phyloP scores from a whole-genome alignment of 2,329 filamentous ascomycete species.

The Hypomyces rosellus region DNA sequence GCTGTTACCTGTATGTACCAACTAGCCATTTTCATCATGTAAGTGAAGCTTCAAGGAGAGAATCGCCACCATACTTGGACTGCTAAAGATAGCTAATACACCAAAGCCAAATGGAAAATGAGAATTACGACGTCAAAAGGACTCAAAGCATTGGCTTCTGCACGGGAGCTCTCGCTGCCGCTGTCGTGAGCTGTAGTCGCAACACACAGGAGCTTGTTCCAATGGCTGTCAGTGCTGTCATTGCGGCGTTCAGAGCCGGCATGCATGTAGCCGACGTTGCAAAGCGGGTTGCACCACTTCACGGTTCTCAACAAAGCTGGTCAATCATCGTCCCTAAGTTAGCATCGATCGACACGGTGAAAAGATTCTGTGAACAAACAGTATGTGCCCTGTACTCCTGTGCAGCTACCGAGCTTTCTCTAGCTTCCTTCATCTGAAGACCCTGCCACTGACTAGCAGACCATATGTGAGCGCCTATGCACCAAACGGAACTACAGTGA shows the following conservation, averaged over 20 bases:
- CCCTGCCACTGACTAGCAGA: slow-evolving; percentile 3
- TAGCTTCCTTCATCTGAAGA: not conserved
- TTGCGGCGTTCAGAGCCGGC: slow-evolving; percentile 7
- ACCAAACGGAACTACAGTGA: slow-evolving; percentile 7
- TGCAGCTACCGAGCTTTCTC: not conserved
- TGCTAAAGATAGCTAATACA: not conserved
- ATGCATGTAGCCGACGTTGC: slow-evolving; percentile 4
- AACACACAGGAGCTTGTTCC: slow-evolving; percentile 6
- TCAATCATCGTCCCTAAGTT: not conserved
- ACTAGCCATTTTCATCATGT: slow-evolving; percentile 9
- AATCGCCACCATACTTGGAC: too few species aligned
- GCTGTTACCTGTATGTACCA: slow-evolving; percentile 8
- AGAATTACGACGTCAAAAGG: not conserved
- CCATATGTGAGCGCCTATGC: slow-evolving; percentile 10
- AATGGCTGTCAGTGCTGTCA: slow-evolving; percentile 8
- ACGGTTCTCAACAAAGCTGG: not conserved
- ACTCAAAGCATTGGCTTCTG: slow-evolving; percentile 5
- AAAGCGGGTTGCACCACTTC: not conserved
- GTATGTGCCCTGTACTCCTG: not conserved
- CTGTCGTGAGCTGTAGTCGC: slow-evolving; percentile 6
- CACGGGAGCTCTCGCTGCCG: slow-evolving; percentile 7
- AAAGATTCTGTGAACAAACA: not conserved
- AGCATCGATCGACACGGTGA: not conserved
- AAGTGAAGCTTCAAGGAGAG: not conserved
- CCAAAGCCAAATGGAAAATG: not conserved